Evolutionary conservation across 1,284 basidiomycete genomes (phyloP), one percentile per base, ranked within the genome.

Genomic region (Marasmius tenuissimus): DNA sequence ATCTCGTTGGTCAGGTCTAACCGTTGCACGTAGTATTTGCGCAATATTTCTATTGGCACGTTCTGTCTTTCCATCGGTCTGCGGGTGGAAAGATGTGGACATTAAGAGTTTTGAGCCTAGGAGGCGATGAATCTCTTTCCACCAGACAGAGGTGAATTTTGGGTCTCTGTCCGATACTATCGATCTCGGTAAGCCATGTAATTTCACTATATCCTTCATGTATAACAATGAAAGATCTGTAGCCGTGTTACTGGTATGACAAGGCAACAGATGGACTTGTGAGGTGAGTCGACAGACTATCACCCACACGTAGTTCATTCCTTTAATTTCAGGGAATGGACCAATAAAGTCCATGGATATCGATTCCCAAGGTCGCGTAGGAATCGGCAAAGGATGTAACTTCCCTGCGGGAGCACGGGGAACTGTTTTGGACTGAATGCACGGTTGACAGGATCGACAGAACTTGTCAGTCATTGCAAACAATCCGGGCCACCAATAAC

Each of bases 401-500:
- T 67, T 58, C 11, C 72, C 70, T 1, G 51, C 27, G 0, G 67
- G 67, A 5, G 3, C 16, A 9, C 34, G 22, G 1, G 50, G 62
- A 1, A 35, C 22, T 0, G 45, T 35, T 42, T 73, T 71, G 2
- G 48, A 57, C 8, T 20, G 49, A 33, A 62, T 61, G 38, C 69
- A 71, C 1, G 45, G 45, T 11, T 22, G 51, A 58, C 71, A 72
- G 1, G 58, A 58, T 6, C 59, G 39, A 50, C 69, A 71, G 55
- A 66, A 72, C 12, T 51, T 53, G 1, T 65, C 47, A 50, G 4
- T 65, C 61, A 47, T 71, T 58, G 3, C 14, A 1, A 61, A 67
- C 1, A 76, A 63, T 2, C 39, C 52, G 0, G 71, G 72, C 76
- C 76, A 78, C 75, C 75, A 78, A 55, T 69, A 75, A 66, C 66